Base-by-base conservation (phyloP, 1,139 yeast species). In the Pichia kudriavzevii region DNA sequence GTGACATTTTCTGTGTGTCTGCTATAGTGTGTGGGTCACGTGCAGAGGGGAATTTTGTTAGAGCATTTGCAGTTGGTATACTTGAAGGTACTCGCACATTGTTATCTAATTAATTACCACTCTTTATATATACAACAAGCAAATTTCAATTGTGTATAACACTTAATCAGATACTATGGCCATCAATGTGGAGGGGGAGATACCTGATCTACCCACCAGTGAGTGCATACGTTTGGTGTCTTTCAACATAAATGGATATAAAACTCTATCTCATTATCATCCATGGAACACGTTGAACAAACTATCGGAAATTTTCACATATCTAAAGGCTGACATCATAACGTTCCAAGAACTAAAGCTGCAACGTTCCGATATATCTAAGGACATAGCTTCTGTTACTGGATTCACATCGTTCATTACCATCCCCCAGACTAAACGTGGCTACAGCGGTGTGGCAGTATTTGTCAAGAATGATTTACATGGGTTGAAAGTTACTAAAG, bases 381-480 rank as follows among this genome's bases (percentile, higher is more conserved):
- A 50, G 33, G 64, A 45, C 41, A 66, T 83, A 49, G 91, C 80
- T 0, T 64, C 69, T 38, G 59, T 83, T 0, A 60, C 66, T 1
- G 72, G 76, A 3, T 88, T 67, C 50, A 61, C 67, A 22, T 68
- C 84, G 1, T 91, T 75, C 48, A 72, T 87, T 25, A 66, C 93
- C 0, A 61, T 85, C 15, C 94, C 96, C 0, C 55, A 55, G 9
- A 41, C 53, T 3, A 77, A 73, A 50, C 81, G 77, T 52, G 97
- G 97, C 0, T 91, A 91, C 55, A 75, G 93, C 42, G 98, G 98
- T 0, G 97, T 91, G 2, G 94, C 88, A 0, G 69, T 91, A 3
- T 88, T 84, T 58, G 73, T 88, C 3, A 62, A 87, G 44, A 53
- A 63, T 3, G 77, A 79, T 0, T 43, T 43, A 1, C 55, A 50